Percentiles rank a stretch among this genome's conserved stretches.
Conservation (phyloP, 2,329 filamentous ascomycete genomes). For the Zalaria sp. region DNA sequence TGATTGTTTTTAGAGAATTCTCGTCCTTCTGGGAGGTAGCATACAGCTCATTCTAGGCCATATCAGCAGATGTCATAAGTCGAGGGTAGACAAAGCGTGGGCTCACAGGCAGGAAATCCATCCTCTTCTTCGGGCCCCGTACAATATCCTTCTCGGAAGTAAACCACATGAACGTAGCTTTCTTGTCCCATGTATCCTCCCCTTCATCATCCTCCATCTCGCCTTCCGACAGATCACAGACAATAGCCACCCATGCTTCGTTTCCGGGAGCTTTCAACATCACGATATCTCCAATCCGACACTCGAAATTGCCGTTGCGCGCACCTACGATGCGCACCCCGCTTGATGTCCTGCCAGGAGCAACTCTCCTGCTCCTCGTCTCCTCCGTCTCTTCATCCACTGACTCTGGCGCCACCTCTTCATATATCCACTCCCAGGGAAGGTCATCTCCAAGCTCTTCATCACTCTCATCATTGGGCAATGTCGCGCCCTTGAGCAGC, state of each 20-base stretch:
- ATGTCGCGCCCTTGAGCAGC: slow-evolving; percentile 43
- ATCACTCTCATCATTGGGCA: slow-evolving; percentile 67
- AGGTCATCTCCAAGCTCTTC: slow-evolving; percentile 56
- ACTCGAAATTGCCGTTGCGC: slow-evolving; percentile 67
- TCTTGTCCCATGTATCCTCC: slow-evolving; percentile 39
- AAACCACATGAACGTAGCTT: slow-evolving; percentile 91
- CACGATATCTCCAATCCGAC: slow-evolving; percentile 67
- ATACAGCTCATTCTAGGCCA: slow-evolving; percentile 68
- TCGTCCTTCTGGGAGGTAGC: slow-evolving; percentile 76
- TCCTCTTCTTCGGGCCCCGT: slow-evolving; percentile 67
- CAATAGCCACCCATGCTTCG: slow-evolving; percentile 84
- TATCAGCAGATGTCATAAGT: slow-evolving; percentile 3
- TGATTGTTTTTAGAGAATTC: slow-evolving; percentile 79
- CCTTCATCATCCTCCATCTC: slow-evolving; percentile 49
- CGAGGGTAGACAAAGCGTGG: neutral
- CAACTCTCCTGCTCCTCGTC: slow-evolving; percentile 12
- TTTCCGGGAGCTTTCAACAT: slow-evolving; percentile 80
- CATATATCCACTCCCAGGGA: slow-evolving; percentile 46
- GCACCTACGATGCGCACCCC: slow-evolving; percentile 54
- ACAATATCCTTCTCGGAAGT: slow-evolving; percentile 80
- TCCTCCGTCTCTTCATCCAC: neutral
- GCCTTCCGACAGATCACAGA: slow-evolving; percentile 66
- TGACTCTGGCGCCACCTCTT: slow-evolving; percentile 8
- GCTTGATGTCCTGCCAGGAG: neutral
- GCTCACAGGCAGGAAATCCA: slow-evolving; percentile 50